Percentiles rank a stretch among this genome's conserved stretches.
Evolutionary conservation across 345 rosid species (phyloP).

Genomic region (Rhizophora mangle): DNA sequence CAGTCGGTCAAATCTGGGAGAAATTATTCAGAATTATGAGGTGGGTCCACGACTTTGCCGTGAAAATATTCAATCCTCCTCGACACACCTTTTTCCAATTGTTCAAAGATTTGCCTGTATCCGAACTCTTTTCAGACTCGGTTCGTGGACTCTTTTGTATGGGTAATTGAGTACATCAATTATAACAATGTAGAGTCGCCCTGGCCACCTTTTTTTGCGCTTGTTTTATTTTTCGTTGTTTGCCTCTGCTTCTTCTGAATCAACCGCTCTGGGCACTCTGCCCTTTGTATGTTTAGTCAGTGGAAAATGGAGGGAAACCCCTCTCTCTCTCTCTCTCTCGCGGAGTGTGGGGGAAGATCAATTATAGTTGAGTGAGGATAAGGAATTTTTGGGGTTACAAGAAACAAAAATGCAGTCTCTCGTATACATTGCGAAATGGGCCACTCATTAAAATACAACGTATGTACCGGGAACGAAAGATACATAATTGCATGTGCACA

Average conservation of each 20-base stretch:
- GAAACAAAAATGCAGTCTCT: slow-evolving; percentile 4
- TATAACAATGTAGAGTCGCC: neutral
- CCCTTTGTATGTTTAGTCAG: slow-evolving; percentile 10
- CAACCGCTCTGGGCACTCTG: slow-evolving; percentile 18
- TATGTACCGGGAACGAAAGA: too few species aligned
- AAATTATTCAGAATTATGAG: too few species aligned
- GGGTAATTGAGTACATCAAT: neutral
- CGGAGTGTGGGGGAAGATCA: too few species aligned
- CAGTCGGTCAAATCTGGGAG: slow-evolving; percentile 16
- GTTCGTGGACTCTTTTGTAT: neutral
- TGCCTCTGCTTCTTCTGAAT: slow-evolving; percentile 10
- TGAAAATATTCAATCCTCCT: neutral
- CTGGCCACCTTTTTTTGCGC: neutral
- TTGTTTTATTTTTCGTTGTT: neutral
- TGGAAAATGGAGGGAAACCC: neutral
- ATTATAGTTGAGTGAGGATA: too few species aligned
- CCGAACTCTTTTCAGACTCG: slow-evolving; percentile 1
- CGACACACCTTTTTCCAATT: neutral
- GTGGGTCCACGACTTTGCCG: slow-evolving; percentile 18
- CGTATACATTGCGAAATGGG: neutral
- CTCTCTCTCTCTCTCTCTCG: neutral
- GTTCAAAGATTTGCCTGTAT: neutral
- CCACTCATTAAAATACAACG: neutral
- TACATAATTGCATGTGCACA: too few species aligned
- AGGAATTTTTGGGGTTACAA: too few species aligned